phyloP scores from a whole-genome alignment of 192 early-diverging fungal genomes.

The Gryganskiella cystojenkinii region DNA sequence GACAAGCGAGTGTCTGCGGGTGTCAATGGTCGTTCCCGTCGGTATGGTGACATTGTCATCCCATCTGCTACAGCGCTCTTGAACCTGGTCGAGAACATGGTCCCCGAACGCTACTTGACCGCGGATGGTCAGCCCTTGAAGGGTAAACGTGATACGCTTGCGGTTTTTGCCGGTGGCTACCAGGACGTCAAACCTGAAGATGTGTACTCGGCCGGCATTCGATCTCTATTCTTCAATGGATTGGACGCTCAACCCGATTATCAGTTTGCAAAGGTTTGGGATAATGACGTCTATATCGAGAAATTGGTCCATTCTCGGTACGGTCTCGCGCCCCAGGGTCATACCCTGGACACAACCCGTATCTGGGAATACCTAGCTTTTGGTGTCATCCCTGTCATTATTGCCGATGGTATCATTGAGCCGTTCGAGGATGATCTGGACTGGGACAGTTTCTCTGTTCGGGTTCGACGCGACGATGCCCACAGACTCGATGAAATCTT shows the following conservation, averaged over 20 bases:
- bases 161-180: slow-evolving; percentile 38
- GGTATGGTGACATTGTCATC: slow-evolving; percentile 54
- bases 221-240: slow-evolving; percentile 50
- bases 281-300: slow-evolving; percentile 37
- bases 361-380: slow-evolving; percentile 63
- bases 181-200: slow-evolving; percentile 37
- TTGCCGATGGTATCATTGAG: slow-evolving; percentile 63
- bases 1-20: slow-evolving; percentile 46
- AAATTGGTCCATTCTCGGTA: slow-evolving; percentile 51
- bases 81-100: slow-evolving; percentile 44
- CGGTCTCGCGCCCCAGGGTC: slow-evolving; percentile 57
- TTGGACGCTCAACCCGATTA: slow-evolving; percentile 52
- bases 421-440: slow-evolving; percentile 63
- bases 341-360: slow-evolving; percentile 56
- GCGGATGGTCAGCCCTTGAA: slow-evolving; percentile 45
- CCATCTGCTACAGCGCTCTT: slow-evolving; percentile 52
- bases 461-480: slow-evolving; percentile 52
- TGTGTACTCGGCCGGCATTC: slow-evolving; percentile 52
- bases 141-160: slow-evolving; percentile 49
- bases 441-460: slow-evolving; percentile 59
- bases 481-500: slow-evolving; percentile 45
- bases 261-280: slow-evolving; percentile 29
- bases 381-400: slow-evolving; percentile 58
- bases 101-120: slow-evolving; percentile 6
- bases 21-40: slow-evolving; percentile 30